Evolutionary conservation across 116 monocot genomes (phyloP).

Genomic region (Dioscorea cayenensis): DNA sequence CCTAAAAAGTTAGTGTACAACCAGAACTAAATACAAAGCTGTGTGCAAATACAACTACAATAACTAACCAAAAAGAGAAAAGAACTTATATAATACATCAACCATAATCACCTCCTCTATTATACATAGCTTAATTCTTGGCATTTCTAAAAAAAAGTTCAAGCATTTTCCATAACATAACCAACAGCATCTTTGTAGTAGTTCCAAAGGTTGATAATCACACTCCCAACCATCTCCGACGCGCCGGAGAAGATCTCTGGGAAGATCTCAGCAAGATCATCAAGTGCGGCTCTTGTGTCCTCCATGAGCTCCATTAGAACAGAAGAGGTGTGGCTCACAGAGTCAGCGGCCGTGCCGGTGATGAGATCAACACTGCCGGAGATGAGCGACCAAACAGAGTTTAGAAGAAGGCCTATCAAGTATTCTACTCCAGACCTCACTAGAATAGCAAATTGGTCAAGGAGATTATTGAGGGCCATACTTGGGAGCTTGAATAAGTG

Average conservation of each 20-base stretch:
- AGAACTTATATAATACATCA: too few relatives aligned
- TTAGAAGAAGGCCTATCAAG: not conserved
- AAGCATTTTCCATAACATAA: slow-evolving; percentile 9
- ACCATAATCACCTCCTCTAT: too few relatives aligned
- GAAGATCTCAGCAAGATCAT: not conserved
- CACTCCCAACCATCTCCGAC: slow-evolving; percentile 1
- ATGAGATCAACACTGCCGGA: not conserved
- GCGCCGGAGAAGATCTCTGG: slow-evolving; percentile 2
- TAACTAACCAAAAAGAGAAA: too few relatives aligned
- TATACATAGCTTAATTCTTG: too few relatives aligned
- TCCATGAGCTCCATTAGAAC: slow-evolving; percentile 1
- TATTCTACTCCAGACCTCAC: not conserved
- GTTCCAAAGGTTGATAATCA: slow-evolving; percentile 6
- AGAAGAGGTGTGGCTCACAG: not conserved
- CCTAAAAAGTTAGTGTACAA: too few relatives aligned
- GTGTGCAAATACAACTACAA: too few relatives aligned
- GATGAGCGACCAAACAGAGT: slow-evolving; percentile 1
- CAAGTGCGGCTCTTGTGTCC: not conserved
- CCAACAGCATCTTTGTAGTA: slow-evolving; percentile 13
- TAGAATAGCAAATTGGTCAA: not conserved
- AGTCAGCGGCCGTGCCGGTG: not conserved
- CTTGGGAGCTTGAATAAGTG: slow-evolving; percentile 4
- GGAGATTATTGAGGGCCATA: slow-evolving; percentile 4
- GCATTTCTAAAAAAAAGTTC: too few relatives aligned
- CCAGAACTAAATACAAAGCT: too few relatives aligned